phyloP scores from a whole-genome alignment of 805 yeast species.

The Yueomyces sp. region DNA sequence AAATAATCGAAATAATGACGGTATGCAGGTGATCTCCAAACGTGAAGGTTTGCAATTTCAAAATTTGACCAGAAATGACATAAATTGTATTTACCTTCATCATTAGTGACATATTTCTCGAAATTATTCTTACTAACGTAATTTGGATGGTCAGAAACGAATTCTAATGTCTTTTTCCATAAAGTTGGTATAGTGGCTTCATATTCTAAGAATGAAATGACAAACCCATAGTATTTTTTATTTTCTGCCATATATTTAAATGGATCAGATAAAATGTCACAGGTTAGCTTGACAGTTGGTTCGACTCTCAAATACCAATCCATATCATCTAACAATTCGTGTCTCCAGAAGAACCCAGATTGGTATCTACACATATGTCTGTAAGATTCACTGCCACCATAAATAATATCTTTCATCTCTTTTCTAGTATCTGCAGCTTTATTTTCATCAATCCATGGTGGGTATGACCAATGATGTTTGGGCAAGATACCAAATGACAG shows the following conservation, averaged over 20 bases:
- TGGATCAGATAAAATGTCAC: conserved; percentile 68
- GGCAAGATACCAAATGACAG: conserved; percentile 66
- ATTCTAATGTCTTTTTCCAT: conserved; percentile 61
- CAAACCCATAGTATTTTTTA: conserved; percentile 60
- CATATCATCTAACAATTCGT: conserved; percentile 49
- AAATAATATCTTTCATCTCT: conserved; percentile 37
- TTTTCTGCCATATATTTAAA: conserved; percentile 72
- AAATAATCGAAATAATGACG: conserved; percentile 50
- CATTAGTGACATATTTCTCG: conserved; percentile 59
- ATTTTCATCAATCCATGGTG: conserved; percentile 61
- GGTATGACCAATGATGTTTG: conserved; percentile 77
- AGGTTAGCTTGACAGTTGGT: conserved; percentile 61
- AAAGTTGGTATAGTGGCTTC: conserved; percentile 59
- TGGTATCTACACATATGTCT: conserved; percentile 87
- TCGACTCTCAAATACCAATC: conserved; percentile 91
- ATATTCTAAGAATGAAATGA: conserved; percentile 59
- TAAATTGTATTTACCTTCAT: conserved; percentile 60
- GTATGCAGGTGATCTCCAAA: conserved; percentile 65
- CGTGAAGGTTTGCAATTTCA: conserved; percentile 63
- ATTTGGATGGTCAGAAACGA: conserved; percentile 45
- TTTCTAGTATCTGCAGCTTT: conserved; percentile 53
- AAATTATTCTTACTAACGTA: conserved; percentile 43
- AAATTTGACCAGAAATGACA: conserved; percentile 88
- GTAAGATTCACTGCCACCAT: conserved; percentile 63
- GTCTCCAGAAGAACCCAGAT: conserved; percentile 72